These are phyloP conservation scores for Oryza coarctata DNA, from an alignment of 176 grass and related monocot genomes.

Conservation along the genomic window DNA sequence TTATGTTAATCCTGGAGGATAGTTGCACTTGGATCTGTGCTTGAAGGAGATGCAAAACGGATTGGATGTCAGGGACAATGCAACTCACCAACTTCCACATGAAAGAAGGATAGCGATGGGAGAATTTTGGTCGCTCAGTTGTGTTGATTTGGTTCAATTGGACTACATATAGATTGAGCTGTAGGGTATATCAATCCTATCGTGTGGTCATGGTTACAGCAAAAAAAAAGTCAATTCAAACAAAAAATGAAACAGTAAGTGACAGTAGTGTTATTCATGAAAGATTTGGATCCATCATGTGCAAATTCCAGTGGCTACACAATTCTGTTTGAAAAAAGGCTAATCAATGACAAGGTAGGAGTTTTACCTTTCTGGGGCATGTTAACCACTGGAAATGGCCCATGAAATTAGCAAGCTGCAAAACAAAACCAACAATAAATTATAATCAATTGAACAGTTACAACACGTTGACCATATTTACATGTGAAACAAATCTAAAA, in stretches of 20 bases:
- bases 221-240: not conserved
- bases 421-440: slow-evolving; percentile 26
- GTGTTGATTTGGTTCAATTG: not conserved
- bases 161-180: not conserved
- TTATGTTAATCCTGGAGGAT: not conserved
- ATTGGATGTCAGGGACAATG: not conserved
- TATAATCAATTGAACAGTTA: not conserved
- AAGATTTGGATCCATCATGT: not conserved
- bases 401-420: slow-evolving; percentile 81
- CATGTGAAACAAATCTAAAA: not conserved
- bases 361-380: slow-evolving; percentile 78
- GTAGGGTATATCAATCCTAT: not conserved
- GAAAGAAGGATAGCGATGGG: not conserved
- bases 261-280: not conserved
- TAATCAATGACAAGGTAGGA: not conserved
- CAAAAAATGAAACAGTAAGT: not conserved
- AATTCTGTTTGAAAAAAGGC: not conserved
- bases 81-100: not conserved
- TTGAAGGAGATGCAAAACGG: not conserved
- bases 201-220: not conserved
- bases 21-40: not conserved
- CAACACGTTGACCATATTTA: not conserved
- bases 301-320: not conserved
- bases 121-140: not conserved
- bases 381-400: slow-evolving; percentile 80